Base-by-base conservation (phyloP, 352 stramenopile species). In the Aphanomyces euteiches region DNA sequence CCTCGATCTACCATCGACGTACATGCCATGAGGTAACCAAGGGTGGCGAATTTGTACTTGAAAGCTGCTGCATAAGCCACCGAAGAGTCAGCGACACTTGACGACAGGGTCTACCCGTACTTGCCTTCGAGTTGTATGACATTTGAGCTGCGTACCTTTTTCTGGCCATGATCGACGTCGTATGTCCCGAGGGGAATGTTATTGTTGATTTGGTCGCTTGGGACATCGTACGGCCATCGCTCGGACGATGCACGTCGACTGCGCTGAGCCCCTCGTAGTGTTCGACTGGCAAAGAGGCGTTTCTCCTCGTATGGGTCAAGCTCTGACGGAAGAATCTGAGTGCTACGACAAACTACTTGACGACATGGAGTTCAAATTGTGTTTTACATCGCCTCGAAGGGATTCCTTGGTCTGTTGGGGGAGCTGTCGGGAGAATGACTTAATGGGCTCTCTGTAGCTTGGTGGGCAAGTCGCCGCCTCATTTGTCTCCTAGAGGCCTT, bases 291-390 rank as follows among this genome's bases (percentile, higher is more conserved):
- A 63, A 70, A 70, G 7, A 53, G 8, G 6, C 54, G 48, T 50
- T 61, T 70, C 54, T 70, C 47, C 28, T 70, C 50, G 54, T 70
- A 70, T n/a, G 40, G 54, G 28, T 61, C 54, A 7, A 61, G n/a
- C 5, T 60, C 64, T 6, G 64, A 38, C 12, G 64, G 45, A 37
- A 70, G 36, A 17, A 70, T 70, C 19, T 47, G 43, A 8, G 19
- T 63, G n/a, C 64, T 70, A 63, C 10, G 3, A 28, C 37, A 5
- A 19, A 37, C 28, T 28, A 28, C 28, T 28, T 28, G 1, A 28
- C 28, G 28, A 28, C 28, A 28, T 28, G 28, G 28, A 28, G 28
- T 28, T 28, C 28, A 28, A 28, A 28, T 28, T 28, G 28, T 17
- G 17, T 17, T 15, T 12, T 61, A 70, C 64, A 70, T 61, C 47